phyloP scores from a whole-genome alignment of 306 rosid genomes.

The Cucurbita pepo region DNA sequence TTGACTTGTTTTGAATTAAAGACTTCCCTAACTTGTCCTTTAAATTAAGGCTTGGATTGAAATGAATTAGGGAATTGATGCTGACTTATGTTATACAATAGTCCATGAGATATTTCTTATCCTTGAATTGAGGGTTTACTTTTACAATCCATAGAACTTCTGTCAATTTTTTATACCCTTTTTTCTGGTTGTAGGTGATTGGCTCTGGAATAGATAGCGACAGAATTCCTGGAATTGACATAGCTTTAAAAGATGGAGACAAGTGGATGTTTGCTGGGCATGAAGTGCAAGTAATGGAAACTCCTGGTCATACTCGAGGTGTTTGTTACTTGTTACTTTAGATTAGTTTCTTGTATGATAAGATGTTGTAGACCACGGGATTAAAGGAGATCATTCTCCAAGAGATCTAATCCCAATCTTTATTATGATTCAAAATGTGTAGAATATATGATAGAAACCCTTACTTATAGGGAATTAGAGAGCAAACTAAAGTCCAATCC shows the following conservation, averaged over 20 bases:
- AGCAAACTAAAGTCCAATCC: neutral
- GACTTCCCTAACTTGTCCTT: neutral
- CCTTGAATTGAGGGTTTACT: neutral
- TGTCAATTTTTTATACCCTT: neutral
- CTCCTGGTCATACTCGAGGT: constrained; percentile 96
- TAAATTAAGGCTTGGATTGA: neutral
- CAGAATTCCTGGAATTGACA: constrained; percentile 81
- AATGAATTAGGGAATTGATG: neutral
- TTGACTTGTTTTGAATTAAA: neutral
- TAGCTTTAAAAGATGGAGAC: constrained; percentile 68
- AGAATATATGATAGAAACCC: neutral
- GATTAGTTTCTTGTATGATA: neutral
- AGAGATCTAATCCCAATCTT: neutral
- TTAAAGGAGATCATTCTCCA: neutral
- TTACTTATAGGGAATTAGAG: neutral
- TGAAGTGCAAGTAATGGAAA: constrained; percentile 73
- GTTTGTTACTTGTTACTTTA: constrained; percentile 8
- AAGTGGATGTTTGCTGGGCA: constrained; percentile 99
- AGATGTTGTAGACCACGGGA: neutral
- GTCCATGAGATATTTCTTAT: neutral
- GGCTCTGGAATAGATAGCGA: constrained; percentile 60
- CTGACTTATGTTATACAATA: neutral
- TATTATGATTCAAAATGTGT: neutral
- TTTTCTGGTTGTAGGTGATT: constrained; percentile 44
- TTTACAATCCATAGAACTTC: neutral